A percentile compares a stretch with the other conserved stretches of the same genome.
Conservation (phyloP, 2,329 filamentous ascomycete genomes). For the Monilinia laxa region DNA sequence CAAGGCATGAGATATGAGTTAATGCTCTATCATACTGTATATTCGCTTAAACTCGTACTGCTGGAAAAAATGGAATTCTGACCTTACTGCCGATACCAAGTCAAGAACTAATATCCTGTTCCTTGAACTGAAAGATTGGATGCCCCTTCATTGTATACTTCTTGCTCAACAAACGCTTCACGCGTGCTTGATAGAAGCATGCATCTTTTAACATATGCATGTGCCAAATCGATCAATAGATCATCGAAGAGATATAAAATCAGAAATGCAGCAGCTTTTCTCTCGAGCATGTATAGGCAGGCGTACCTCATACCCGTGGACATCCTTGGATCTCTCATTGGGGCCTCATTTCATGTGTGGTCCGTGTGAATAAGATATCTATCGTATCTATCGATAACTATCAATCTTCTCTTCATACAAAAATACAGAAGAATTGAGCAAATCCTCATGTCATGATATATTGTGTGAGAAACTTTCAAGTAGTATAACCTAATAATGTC, state of each 20-base stretch:
- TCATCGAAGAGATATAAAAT: background rate
- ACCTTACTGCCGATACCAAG: background rate
- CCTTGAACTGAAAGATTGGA: background rate
- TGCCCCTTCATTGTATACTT: background rate
- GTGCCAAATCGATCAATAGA: background rate
- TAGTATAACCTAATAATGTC: background rate
- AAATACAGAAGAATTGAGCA: background rate
- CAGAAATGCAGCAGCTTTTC: too few species aligned
- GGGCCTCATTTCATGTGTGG: conserved; percentile 3
- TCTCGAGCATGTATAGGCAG: background rate
- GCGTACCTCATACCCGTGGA: background rate
- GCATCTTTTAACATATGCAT: background rate
- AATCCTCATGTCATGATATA: background rate
- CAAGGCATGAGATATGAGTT: background rate
- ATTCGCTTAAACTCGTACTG: background rate
- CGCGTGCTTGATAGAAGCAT: background rate
- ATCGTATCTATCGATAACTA: background rate
- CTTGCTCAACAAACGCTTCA: background rate
- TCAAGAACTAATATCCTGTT: background rate
- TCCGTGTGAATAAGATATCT: conserved; percentile 7
- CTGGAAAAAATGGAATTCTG: background rate
- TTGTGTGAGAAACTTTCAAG: background rate
- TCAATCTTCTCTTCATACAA: background rate
- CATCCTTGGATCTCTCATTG: conserved; percentile 2
- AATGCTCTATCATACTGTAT: background rate